Evolutionary conservation across 2,329 filamentous ascomycete species (phyloP).

Genomic region (Pochonia chlamydosporia): DNA sequence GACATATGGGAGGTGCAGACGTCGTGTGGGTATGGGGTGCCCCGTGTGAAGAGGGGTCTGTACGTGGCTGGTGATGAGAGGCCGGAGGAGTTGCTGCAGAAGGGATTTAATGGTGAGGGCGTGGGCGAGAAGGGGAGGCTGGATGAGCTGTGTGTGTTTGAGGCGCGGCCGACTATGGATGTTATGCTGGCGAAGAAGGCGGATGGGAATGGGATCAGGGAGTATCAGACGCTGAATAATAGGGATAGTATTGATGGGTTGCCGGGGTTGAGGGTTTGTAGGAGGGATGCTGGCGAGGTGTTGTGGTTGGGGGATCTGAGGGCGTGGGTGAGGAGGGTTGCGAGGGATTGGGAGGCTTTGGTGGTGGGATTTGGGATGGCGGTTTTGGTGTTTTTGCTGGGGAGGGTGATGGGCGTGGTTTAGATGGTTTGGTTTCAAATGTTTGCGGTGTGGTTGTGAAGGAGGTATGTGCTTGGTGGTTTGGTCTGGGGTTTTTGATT

Average conservation of each 20-base stretch:
- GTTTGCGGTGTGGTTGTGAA: too few relatives aligned
- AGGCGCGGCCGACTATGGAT: slow-evolving; percentile 51
- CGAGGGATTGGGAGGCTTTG: slow-evolving; percentile 25
- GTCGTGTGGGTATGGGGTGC: slow-evolving; percentile 61
- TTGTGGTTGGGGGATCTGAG: slow-evolving; percentile 36
- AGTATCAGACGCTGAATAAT: slow-evolving; percentile 55
- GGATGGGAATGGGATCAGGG: slow-evolving; percentile 40
- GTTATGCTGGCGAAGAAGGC: slow-evolving; percentile 43
- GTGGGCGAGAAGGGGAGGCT: slow-evolving; percentile 15
- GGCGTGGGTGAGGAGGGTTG: slow-evolving; percentile 19
- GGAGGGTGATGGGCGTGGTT: neutral
- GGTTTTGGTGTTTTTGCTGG: slow-evolving; percentile 19
- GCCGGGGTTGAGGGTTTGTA: slow-evolving; percentile 48
- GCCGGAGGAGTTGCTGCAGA: slow-evolving; percentile 17
- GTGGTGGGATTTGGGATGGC: slow-evolving; percentile 26
- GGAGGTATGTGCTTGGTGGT: neutral
- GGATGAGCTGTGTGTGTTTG: slow-evolving; percentile 37
- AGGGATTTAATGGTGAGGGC: slow-evolving; percentile 19
- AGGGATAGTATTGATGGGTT: slow-evolving; percentile 51
- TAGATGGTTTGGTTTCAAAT: neutral
- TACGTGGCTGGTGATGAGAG: slow-evolving; percentile 23
- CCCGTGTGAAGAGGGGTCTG: slow-evolving; percentile 38
- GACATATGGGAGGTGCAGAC: slow-evolving; percentile 62
- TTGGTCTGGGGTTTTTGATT: too few relatives aligned
- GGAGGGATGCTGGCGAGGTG: slow-evolving; percentile 42